Base-by-base conservation (phyloP, 2,329 filamentous ascomycete species). In the Diaporthe australafricana region DNA sequence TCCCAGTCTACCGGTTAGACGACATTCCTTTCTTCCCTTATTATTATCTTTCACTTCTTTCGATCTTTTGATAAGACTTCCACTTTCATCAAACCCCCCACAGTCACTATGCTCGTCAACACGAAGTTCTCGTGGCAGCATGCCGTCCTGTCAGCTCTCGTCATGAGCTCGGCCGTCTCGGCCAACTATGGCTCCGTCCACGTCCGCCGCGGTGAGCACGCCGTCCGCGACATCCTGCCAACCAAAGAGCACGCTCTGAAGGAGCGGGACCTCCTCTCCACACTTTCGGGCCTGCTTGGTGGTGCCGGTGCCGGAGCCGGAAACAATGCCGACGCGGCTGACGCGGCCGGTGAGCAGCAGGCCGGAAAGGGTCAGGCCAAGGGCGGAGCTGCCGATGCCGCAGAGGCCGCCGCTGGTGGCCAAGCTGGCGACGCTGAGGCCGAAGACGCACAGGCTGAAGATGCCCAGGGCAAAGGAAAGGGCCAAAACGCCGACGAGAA, bases 141-240 rank as follows among this genome's bases (percentile, higher is more conserved):
- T 25, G 67, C 67, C 67, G 35, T 69, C 52, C 67, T 69, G 50
- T 69, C 67, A n/a, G 67, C 67, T 45, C 67, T 69, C 53, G 53
- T 69, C 52, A 69, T 69, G 67, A 69, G 67, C 67, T 57, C 52
- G 6, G 67, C 67, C 40, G 67, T 69, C 25, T 60, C 67, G 22
- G 67, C 67, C 40, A 69, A 69, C 67, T 69, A 69, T 32, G 60
- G 45, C 30, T 25, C 27, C 60, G 14, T 65, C 20, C 60, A 65
- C 60, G 45, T 38, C n/a, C 60, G 60, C n/a, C 60, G 60, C 25
- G 60, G 60, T 12, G 60, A 65, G 60, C 60, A 65, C 20, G 60
- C 42, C n/a, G 30, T 65, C 30, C 60, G 45, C n/a, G 60, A 65
- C 30, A 65, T 50, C 16, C 27, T 38, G 4, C 30, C 60, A 0